Conservation (phyloP, 805 yeast species). For the Kodamaea kakaduensis region DNA sequence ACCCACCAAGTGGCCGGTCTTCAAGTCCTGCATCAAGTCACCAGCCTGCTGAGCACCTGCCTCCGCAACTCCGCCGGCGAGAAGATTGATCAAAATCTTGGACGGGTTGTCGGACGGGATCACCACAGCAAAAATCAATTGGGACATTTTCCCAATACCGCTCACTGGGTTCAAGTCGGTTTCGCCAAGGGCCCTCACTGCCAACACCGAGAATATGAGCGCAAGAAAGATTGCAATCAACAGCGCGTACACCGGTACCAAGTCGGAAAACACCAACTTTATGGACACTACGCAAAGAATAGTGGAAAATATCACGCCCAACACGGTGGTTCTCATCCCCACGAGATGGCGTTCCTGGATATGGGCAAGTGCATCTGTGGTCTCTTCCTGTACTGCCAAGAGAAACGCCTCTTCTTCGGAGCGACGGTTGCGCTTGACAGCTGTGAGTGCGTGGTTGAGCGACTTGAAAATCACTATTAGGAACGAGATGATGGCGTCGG, state of each 20-base stretch:
- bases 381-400: not conserved
- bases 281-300: constrained; percentile 64
- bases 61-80: constrained; percentile 96
- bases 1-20: constrained; percentile 87
- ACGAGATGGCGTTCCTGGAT: constrained; percentile 42
- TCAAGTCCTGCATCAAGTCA: constrained; percentile 94
- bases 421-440: constrained; percentile 4
- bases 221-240: constrained; percentile 70
- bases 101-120: constrained; percentile 76
- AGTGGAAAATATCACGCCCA: constrained; percentile 66
- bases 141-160: constrained; percentile 94
- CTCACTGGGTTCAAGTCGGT: constrained; percentile 96
- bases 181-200: constrained; percentile 93
- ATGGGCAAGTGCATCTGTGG: constrained; percentile 1
- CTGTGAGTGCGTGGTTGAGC: constrained; percentile 13
- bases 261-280: constrained; percentile 61
- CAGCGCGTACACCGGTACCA: constrained; percentile 69
- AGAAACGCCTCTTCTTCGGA: constrained; percentile 2
- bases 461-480: constrained; percentile 54
- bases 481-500: constrained; percentile 83
- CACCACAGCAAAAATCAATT: constrained; percentile 76
- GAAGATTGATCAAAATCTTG: constrained; percentile 74
- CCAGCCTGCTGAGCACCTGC: constrained; percentile 99
- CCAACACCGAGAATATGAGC: constrained; percentile 72
- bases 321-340: constrained; percentile 41